A percentile compares a stretch with the other conserved stretches of the same genome.
These are phyloP conservation scores for Funneliformis mosseae DNA, from an alignment of 192 early-diverging fungal species.

Conservation along the genomic window DNA sequence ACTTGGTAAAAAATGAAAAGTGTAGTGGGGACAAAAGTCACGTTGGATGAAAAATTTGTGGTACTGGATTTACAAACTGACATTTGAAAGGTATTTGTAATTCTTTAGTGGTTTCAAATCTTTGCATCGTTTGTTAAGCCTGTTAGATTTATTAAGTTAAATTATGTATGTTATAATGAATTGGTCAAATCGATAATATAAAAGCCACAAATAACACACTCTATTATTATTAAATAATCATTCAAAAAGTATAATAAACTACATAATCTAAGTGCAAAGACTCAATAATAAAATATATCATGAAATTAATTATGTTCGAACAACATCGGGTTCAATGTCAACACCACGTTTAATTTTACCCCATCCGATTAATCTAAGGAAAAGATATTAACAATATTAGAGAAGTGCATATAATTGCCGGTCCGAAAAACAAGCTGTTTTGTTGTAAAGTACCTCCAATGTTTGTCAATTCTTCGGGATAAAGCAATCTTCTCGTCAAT, in stretches of 20 bases:
- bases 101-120: no score
- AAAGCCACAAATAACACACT: background rate
- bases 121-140: no score
- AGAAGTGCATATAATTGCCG: slow-evolving; percentile 8
- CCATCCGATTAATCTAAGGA: slow-evolving; percentile 94
- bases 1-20: no score
- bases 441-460: slow-evolving; percentile 79
- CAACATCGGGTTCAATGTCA: slow-evolving; percentile 62
- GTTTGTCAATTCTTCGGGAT: slow-evolving; percentile 93
- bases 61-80: no score
- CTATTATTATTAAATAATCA: background rate
- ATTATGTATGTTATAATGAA: no score
- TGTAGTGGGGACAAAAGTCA: no score
- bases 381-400: background rate
- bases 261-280: background rate
- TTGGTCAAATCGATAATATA: no score
- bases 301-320: background rate
- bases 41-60: no score
- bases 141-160: no score
- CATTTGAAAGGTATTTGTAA: no score
- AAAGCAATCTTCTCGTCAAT: slow-evolving; percentile 94
- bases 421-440: background rate
- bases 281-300: background rate
- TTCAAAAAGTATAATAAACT: background rate
- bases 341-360: slow-evolving; percentile 89